These are phyloP conservation scores for Agaricus sinodeliciosus DNA, from an alignment of 768 basidiomycete genomes.

Conservation along the genomic window DNA sequence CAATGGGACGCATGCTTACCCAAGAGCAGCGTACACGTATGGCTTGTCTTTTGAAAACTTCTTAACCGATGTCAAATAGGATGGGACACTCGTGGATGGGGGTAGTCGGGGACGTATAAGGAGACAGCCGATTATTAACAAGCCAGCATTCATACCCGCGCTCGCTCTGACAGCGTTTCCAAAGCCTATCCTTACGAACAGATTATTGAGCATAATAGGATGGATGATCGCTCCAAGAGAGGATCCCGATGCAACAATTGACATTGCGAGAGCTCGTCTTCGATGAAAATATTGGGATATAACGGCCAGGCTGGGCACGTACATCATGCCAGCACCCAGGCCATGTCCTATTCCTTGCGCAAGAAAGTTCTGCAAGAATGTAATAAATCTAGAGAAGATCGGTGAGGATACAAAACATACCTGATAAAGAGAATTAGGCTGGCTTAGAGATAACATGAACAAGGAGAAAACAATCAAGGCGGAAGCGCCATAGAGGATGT, in stretches of 20 bases:
- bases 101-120: slow-evolving; percentile 9
- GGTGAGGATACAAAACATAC: slow-evolving; percentile 9
- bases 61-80: slow-evolving; percentile 1
- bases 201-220: slow-evolving; percentile 48
- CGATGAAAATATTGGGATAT: slow-evolving; percentile 38
- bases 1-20: slow-evolving; percentile 5
- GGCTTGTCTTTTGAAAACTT: slow-evolving; percentile 7
- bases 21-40: slow-evolving; percentile 1
- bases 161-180: slow-evolving; percentile 13
- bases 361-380: slow-evolving; percentile 30
- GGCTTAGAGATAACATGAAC: slow-evolving; percentile 26
- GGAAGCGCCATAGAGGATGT: slow-evolving; percentile 22
- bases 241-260: slow-evolving; percentile 22
- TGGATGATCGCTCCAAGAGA: slow-evolving; percentile 30
- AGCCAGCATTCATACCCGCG: slow-evolving; percentile 14
- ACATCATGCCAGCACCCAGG: slow-evolving; percentile 35
- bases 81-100: slow-evolving; percentile 1
- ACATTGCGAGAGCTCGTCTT: slow-evolving; percentile 38
- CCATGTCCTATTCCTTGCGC: slow-evolving; percentile 44
- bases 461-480: slow-evolving; percentile 23
- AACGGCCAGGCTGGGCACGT: slow-evolving; percentile 37
- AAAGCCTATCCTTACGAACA: slow-evolving; percentile 19
- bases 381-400: background rate
- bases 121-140: slow-evolving; percentile 12
- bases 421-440: slow-evolving; percentile 24